Evolutionary conservation across 2,329 filamentous ascomycete genomes (phyloP).

Genomic region (Aspergillus caelatus): DNA sequence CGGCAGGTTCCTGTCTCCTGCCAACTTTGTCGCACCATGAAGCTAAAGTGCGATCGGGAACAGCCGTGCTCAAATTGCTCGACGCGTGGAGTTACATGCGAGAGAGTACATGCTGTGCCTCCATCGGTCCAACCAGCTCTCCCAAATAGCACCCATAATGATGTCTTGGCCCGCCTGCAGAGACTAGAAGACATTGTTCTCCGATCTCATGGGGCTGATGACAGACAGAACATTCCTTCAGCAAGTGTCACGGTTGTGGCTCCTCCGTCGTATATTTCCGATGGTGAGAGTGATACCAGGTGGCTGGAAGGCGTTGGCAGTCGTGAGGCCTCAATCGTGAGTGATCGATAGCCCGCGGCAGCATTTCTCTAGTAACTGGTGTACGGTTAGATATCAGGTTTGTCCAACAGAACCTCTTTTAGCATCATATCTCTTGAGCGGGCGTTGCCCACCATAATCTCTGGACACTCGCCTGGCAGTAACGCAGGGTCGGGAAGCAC

Average conservation of each 20-base stretch:
- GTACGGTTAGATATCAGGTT: neutral
- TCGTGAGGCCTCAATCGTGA: neutral
- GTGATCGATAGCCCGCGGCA: neutral
- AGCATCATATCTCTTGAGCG: neutral
- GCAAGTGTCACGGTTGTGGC: neutral
- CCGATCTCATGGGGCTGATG: neutral
- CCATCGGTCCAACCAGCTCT: neutral
- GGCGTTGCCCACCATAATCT: neutral
- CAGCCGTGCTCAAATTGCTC: neutral
- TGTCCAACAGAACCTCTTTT: neutral
- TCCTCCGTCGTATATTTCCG: neutral
- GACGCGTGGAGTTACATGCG: neutral
- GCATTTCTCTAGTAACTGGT: neutral
- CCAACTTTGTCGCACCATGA: slow-evolving; percentile 1
- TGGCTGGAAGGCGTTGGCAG: neutral
- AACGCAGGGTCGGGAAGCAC: neutral
- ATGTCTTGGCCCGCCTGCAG: neutral
- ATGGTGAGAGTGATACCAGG: neutral
- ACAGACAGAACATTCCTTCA: too few species aligned
- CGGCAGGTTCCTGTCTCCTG: neutral
- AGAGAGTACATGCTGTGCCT: neutral
- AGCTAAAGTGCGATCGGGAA: neutral
- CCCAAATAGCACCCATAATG: neutral
- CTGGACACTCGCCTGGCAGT: neutral
- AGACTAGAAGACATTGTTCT: slow-evolving; percentile 3